Conservation (phyloP, 176 grass and related monocot species). For the Miscanthus lutarioriparius region DNA sequence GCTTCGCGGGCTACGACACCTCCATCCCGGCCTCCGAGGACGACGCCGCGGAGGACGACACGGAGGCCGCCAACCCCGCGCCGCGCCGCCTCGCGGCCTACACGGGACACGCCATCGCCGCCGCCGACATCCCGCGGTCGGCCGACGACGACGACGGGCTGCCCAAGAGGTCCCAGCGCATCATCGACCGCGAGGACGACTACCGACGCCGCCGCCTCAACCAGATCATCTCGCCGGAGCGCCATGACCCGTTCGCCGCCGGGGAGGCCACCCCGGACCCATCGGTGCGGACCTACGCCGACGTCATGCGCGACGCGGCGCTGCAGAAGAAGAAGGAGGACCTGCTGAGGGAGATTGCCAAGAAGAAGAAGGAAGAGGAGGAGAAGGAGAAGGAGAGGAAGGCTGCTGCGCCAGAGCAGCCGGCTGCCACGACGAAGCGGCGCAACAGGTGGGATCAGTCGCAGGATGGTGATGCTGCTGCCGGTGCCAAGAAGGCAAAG, state of each 20-base stretch:
- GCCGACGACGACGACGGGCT: conserved; percentile 68
- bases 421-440: conserved; percentile 47
- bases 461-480: conserved; percentile 57
- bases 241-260: conserved; percentile 79
- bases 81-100: conserved; percentile 68
- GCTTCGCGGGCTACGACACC: conserved; percentile 83
- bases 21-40: conserved; percentile 92
- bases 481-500: conserved; percentile 65
- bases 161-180: conserved; percentile 62
- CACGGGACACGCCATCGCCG: conserved; percentile 70
- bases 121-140: conserved; percentile 63
- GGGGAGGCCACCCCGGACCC: conserved; percentile 91
- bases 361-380: conserved; percentile 94
- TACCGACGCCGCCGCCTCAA: conserved; percentile 71
- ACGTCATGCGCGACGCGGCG: conserved; percentile 75
- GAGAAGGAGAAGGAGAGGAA: conserved; percentile 68
- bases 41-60: conserved; percentile 49
- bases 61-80: conserved; percentile 46
- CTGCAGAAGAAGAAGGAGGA: conserved; percentile 79
- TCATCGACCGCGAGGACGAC: conserved; percentile 95
- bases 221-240: conserved; percentile 83
- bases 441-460: conserved; percentile 98
- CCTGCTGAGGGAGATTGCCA: conserved; percentile 62
- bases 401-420: conserved; percentile 40
- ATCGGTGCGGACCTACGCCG: conserved; percentile 69